Evolutionary conservation across 768 basidiomycete genomes (phyloP).

Genomic region (Leccinum obscurum): DNA sequence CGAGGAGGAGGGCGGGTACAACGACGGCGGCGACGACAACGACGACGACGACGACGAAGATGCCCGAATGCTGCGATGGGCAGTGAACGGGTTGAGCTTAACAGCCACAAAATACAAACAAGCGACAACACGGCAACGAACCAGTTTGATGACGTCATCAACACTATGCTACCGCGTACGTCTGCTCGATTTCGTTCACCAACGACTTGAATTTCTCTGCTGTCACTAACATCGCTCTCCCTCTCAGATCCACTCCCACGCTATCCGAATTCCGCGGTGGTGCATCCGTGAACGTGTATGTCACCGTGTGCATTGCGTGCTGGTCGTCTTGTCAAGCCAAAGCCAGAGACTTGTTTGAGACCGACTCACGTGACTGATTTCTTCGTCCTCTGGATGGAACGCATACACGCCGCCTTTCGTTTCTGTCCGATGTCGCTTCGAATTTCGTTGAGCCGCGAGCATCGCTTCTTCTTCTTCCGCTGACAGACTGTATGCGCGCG

Average conservation of each 20-base stretch:
- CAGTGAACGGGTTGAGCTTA: not conserved
- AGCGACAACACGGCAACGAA: conserved; percentile 13
- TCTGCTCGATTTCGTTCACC: conserved; percentile 39
- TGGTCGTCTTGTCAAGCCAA: not conserved
- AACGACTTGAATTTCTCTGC: conserved; percentile 42
- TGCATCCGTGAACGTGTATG: conserved; percentile 51
- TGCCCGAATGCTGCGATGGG: not conserved
- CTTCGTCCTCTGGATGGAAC: conserved; percentile 88
- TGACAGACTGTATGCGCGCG: conserved; percentile 75
- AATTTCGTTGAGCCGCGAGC: conserved; percentile 41
- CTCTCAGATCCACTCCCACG: conserved; percentile 71
- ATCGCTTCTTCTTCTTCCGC: conserved; percentile 61
- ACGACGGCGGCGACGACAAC: not conserved
- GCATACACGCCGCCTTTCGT: conserved; percentile 55
- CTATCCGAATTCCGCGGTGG: conserved; percentile 60
- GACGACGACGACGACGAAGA: not conserved
- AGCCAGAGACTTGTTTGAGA: not conserved
- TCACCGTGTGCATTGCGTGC: conserved; percentile 23
- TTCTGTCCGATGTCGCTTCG: conserved; percentile 39
- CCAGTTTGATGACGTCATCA: not conserved
- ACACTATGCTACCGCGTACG: conserved; percentile 27
- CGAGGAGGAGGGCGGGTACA: not conserved
- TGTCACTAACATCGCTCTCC: conserved; percentile 64
- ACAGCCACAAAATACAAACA: conserved; percentile 22
- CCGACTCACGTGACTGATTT: conserved; percentile 56